These are phyloP conservation scores for Fusarium decemcellulare DNA, from an alignment of 2,329 filamentous ascomycete species.

Conservation along the genomic window DNA sequence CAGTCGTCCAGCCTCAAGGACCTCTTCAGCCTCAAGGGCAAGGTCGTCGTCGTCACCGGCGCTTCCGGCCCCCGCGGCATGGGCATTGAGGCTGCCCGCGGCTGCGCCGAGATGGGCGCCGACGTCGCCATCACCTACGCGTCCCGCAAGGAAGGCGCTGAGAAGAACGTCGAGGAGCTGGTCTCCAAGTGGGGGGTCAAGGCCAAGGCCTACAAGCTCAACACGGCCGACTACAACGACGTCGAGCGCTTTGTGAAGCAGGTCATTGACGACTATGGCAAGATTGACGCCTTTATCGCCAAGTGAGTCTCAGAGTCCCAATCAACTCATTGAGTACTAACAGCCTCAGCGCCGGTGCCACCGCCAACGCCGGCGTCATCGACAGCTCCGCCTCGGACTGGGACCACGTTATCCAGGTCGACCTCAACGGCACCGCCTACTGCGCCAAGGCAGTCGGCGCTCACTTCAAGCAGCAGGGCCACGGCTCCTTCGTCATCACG, in stretches of 20 bases:
- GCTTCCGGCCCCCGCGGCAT: constrained; percentile 79
- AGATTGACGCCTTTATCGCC: constrained; percentile 81
- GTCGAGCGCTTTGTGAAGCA: constrained; percentile 71
- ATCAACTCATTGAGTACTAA: background rate
- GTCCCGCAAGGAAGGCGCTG: constrained; percentile 76
- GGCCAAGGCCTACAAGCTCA: constrained; percentile 72
- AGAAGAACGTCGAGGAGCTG: constrained; percentile 76
- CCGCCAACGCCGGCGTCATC: constrained; percentile 76
- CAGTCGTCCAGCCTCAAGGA: constrained; percentile 71
- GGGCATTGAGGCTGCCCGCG: constrained; percentile 78
- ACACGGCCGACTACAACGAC: constrained; percentile 66
- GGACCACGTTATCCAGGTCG: constrained; percentile 73
- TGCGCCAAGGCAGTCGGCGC: constrained; percentile 75
- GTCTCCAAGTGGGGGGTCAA: constrained; percentile 77
- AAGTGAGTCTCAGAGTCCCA: constrained; percentile 69
- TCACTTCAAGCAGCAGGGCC: constrained; percentile 75
- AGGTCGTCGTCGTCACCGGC: constrained; percentile 79
- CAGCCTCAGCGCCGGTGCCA: constrained; percentile 69
- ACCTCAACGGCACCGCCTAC: constrained; percentile 78
- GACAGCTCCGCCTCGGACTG: constrained; percentile 78
- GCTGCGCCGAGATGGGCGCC: constrained; percentile 79
- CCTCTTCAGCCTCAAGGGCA: constrained; percentile 80
- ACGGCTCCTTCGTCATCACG: constrained; percentile 77
- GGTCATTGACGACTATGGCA: constrained; percentile 80
- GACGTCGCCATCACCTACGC: constrained; percentile 81